Evolutionary conservation across 2,329 filamentous ascomycete genomes (phyloP), one percentile per base, ranked within the genome.

Genomic region (Epichloe festucae): DNA sequence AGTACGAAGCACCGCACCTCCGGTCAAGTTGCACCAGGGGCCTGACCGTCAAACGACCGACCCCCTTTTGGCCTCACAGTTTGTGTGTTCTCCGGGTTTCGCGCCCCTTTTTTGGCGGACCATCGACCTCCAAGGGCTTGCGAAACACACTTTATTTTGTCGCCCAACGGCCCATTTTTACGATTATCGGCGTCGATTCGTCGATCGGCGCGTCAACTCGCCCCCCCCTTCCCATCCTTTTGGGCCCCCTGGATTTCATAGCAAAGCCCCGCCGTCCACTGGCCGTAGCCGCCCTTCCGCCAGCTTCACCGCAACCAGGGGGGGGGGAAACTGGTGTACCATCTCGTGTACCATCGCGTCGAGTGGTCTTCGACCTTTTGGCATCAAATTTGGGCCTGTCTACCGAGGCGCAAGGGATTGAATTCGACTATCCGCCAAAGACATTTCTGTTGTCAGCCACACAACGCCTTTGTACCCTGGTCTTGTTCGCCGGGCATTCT

Each of bases 281-380:
- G 49, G 40, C 52, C 23, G 42, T 46, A 43, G 49, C 46, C 47
- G 46, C 43, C 50, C 43, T 52, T 46, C 46, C 31, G n/a, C 46
- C 43, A 46, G 39, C 42, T 45, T 48, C 36, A 47, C 48, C 35
- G 44, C 52, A 50, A 48, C 14, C 17, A 0, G 21, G 21, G 3
- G 23, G 23, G 31, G 46, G 46, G 34, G 38, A 36, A 50, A 27
- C 21, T 17, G n/a, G 14, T 31, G 23, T 27, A 45, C 38, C 39
- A 39, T 27, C 23, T 27, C 23, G 14, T 31, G 23, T 27, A 45
- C 38, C 39, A 39, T 48, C 45, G 50, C 41, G 46, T 35, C 35
- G 21, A 31, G 27, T 41, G 8, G 39, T 11, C 23, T 48, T 35
- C 19, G 48, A 40, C 35, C 43, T 46, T 31, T 23, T 45, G 49